Evolutionary conservation across 345 rosid species (phyloP).

Genomic region (Citrus glauca): DNA sequence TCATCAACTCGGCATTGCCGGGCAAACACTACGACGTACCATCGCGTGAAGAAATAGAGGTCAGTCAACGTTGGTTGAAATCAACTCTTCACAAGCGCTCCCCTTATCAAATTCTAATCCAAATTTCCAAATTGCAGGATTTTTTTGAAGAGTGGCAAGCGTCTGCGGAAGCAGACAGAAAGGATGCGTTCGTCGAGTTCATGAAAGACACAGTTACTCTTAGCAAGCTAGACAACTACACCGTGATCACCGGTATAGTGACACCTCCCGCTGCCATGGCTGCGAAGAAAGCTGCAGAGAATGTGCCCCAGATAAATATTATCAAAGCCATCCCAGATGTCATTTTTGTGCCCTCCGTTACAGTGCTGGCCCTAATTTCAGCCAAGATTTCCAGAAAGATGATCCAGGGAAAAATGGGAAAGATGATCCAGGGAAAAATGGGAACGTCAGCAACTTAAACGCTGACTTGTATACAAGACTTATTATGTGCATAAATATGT

Average conservation of each 20-base stretch:
- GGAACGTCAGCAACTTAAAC: background rate
- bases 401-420: conserved; percentile 14
- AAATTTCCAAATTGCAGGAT: conserved; percentile 23
- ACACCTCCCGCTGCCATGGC: conserved; percentile 91
- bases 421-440: conserved; percentile 24
- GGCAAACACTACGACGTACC: conserved; percentile 88
- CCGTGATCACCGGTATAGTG: conserved; percentile 53
- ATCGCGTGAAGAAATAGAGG: conserved; percentile 44
- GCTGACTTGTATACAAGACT: background rate
- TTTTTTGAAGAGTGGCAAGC: conserved; percentile 41
- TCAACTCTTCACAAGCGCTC: background rate
- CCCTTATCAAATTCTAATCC: background rate
- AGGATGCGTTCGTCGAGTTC: conserved; percentile 38
- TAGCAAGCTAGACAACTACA: conserved; percentile 53
- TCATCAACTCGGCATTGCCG: conserved; percentile 81
- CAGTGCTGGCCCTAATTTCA: conserved; percentile 55
- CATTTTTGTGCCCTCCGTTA: conserved; percentile 62
- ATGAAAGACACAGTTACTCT: conserved; percentile 37
- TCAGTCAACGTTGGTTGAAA: background rate
- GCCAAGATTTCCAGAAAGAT: conserved; percentile 71
- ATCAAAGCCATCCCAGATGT: conserved; percentile 76
- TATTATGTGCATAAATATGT: background rate
- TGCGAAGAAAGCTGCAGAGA: conserved; percentile 79
- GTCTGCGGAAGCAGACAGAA: conserved; percentile 24
- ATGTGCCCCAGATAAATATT: conserved; percentile 58